These are phyloP conservation scores for Xylariaceae sp. DNA, from an alignment of 2,329 filamentous ascomycete species.

Conservation along the genomic window DNA sequence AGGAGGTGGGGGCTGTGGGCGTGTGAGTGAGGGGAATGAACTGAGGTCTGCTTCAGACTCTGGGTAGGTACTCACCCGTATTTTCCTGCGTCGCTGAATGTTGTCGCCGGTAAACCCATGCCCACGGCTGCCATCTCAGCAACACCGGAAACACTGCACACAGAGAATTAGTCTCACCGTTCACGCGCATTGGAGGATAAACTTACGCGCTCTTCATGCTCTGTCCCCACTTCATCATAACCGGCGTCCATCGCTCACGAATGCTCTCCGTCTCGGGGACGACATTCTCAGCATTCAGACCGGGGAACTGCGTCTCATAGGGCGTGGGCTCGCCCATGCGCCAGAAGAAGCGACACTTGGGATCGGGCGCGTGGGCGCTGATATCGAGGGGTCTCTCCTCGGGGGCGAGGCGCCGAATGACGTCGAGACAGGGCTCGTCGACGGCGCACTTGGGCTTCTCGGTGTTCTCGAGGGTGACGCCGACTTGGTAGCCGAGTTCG, in stretches of 20 bases:
- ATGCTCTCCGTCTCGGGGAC: conserved; percentile 47
- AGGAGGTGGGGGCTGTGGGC: conserved; percentile 52
- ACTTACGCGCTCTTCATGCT: conserved; percentile 57
- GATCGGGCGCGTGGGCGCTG: conserved; percentile 50
- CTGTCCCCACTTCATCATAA: conserved; percentile 53
- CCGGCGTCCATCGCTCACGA: conserved; percentile 45
- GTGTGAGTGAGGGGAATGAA: neutral
- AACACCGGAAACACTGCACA: conserved; percentile 42
- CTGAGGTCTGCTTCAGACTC: neutral
- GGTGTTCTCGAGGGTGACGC: conserved; percentile 58
- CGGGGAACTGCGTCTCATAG: conserved; percentile 51
- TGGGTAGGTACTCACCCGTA: conserved; percentile 43
- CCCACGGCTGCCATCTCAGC: conserved; percentile 56
- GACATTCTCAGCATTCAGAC: conserved; percentile 51
- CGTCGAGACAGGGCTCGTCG: conserved; percentile 54
- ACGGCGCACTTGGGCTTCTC: conserved; percentile 60
- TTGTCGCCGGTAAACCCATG: conserved; percentile 46
- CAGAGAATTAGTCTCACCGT: neutral
- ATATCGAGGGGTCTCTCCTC: conserved; percentile 55
- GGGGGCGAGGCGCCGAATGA: conserved; percentile 51
- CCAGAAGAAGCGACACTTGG: conserved; percentile 62
- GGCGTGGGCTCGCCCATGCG: conserved; percentile 51
- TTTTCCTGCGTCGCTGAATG: conserved; percentile 50
- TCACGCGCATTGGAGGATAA: neutral
- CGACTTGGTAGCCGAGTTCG: conserved; percentile 55